phyloP scores from a whole-genome alignment of 352 stramenopile species.

The Stramenopiles sp. region DNA sequence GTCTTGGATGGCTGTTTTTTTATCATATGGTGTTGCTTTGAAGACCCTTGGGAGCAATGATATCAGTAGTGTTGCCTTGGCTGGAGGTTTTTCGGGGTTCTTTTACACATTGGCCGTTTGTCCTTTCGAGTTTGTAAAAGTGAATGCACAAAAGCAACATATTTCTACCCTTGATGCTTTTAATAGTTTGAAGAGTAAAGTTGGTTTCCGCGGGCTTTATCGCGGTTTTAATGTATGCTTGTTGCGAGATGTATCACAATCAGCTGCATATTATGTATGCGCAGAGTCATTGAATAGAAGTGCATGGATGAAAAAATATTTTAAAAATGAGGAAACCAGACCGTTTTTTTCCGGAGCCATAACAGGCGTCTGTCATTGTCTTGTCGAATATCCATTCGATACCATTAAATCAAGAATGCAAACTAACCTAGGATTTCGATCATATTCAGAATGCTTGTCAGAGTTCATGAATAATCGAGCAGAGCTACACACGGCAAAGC shows the following conservation, averaged over 20 bases:
- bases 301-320: not conserved
- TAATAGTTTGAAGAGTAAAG: not conserved
- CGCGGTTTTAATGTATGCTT: not conserved
- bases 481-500: not conserved
- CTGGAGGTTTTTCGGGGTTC: not conserved
- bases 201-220: not conserved
- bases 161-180: not conserved
- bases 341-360: not conserved
- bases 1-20: not conserved
- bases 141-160: not conserved
- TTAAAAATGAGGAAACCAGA: not conserved
- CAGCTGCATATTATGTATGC: not conserved
- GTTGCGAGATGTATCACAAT: not conserved
- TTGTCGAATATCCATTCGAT: not conserved
- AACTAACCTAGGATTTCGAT: not conserved
- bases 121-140: not conserved
- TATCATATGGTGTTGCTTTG: not conserved
- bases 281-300: not conserved
- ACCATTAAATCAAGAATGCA: not conserved
- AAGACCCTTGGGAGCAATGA: not conserved
- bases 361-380: not conserved
- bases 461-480: not conserved
- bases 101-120: not conserved
- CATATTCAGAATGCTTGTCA: not conserved
- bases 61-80: not conserved